Percentiles rank a stretch among this genome's conserved stretches.
Evolutionary conservation across 371 early-diverging fungal species (phyloP).

Genomic region (Mortierella sp.): DNA sequence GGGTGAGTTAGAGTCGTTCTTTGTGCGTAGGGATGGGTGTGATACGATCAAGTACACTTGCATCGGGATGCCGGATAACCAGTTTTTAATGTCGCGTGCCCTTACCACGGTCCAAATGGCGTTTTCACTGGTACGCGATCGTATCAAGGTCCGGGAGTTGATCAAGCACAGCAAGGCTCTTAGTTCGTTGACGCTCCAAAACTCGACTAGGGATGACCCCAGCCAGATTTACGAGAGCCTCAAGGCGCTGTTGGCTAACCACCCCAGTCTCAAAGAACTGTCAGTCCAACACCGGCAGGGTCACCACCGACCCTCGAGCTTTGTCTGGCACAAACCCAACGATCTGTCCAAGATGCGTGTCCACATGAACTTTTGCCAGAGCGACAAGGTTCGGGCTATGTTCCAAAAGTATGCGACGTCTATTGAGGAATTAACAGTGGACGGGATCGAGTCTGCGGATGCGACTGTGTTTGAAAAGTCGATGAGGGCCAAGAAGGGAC

Average conservation of each 20-base stretch:
- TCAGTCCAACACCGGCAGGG: conserved; percentile 26
- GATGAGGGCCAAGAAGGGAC: conserved; percentile 43
- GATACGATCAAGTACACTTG: conserved; percentile 36
- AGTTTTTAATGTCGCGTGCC: conserved; percentile 21
- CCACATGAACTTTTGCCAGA: conserved; percentile 16
- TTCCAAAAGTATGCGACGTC: conserved; percentile 45
- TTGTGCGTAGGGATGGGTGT: conserved; percentile 27
- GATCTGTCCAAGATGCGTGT: conserved; percentile 38
- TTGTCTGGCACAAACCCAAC: conserved; percentile 21
- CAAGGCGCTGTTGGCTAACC: conserved; percentile 41
- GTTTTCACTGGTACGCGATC: conserved; percentile 30
- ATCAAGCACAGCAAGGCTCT: conserved; percentile 35
- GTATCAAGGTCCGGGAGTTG: conserved; percentile 29
- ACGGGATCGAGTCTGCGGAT: conserved; percentile 28
- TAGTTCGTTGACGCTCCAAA: conserved; percentile 22
- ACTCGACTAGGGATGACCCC: conserved; percentile 30
- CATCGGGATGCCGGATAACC: conserved; percentile 16
- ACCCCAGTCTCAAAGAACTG: conserved; percentile 22
- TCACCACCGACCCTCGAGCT: conserved; percentile 12
- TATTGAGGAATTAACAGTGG: conserved; percentile 14
- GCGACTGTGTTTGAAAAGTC: conserved; percentile 36
- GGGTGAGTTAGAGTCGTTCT: conserved; percentile 16
- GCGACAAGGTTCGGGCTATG: conserved; percentile 38
- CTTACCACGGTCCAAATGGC: conserved; percentile 20
- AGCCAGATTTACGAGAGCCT: conserved; percentile 45